Base-by-base conservation (phyloP, 768 basidiomycete species). In the Mycena indigotica region DNA sequence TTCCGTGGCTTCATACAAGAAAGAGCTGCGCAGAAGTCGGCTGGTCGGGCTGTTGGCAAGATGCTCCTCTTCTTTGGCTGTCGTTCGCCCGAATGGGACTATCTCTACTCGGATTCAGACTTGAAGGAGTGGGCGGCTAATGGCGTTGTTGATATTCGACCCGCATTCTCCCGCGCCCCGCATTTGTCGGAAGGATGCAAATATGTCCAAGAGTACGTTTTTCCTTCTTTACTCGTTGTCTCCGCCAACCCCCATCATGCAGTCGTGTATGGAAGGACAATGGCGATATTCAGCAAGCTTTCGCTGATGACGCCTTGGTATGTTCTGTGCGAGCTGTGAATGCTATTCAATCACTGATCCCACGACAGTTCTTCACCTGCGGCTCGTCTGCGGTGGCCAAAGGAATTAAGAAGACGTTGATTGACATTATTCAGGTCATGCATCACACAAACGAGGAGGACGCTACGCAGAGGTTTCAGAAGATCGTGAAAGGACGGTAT, bases 1-100 rank as follows among this genome's bases (percentile, higher is more conserved):
- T 76, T 82, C 73, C 72, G 79, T 45, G 78, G 76, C 1, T 82
- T 82, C 69, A 69, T 82, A 39, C 79, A 80, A 62, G 80, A 80
- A 55, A 74, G 80, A 13, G 77, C 77, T 17, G 60, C 72, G 52
- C 13, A 26, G 24, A 23, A 28, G 79, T 65, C 77, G 75, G 64
- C 64, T 66, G 32, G 79, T 1, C 63, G 77, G 6, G 67, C 74
- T 15, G 74, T 80, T 4, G 76, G 73, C 3, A 68, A 69, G 55
- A 69, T 70, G 28, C 50, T 79, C 8, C 65, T 81, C 26, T 82
- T 80, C 73, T 78, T 79, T 60, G 80, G 80, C 1, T 82, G 80
- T 62, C 66, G 75, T 4, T 60, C 70, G 2, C 75, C 75, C 6
- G 68, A 72, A 4, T 72, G 70, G 32, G 80, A 81, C 60, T 76